These are phyloP conservation scores for Colletotrichum sp. DNA, from an alignment of 2,329 filamentous ascomycete genomes.

Conservation along the genomic window DNA sequence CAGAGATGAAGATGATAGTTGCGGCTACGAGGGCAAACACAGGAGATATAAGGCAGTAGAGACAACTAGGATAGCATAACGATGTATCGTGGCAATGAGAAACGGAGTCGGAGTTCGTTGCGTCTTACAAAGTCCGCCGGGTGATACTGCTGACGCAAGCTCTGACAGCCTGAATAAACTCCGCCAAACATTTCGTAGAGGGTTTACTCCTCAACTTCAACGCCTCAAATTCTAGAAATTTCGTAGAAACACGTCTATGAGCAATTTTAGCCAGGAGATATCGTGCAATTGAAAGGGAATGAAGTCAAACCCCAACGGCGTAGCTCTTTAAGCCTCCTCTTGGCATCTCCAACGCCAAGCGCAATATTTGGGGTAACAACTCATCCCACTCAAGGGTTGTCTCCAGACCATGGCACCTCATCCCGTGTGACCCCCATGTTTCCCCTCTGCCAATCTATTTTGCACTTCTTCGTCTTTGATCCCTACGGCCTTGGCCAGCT, in stretches of 20 bases:
- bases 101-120: not conserved
- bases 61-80: not conserved
- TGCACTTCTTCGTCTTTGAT: not conserved
- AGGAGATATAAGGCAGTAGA: too few species aligned
- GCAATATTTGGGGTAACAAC: not conserved
- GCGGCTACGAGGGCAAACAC: too few species aligned
- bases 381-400: not conserved
- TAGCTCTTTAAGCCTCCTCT: not conserved
- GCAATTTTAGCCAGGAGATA: not conserved
- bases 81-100: not conserved
- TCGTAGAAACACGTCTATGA: too few species aligned
- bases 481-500: not conserved
- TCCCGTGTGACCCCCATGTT: not conserved
- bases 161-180: fast-evolving
- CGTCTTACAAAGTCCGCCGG: not conserved
- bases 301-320: not conserved
- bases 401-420: not conserved
- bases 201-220: not conserved
- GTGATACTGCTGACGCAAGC: not conserved
- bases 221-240: too few species aligned
- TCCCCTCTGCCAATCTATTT: not conserved
- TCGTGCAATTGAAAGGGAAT: not conserved
- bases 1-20: not conserved
- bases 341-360: not conserved
- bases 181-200: not conserved